Base-by-base conservation (phyloP, 2,329 filamentous ascomycete genomes). In the Cladosporium sp. region DNA sequence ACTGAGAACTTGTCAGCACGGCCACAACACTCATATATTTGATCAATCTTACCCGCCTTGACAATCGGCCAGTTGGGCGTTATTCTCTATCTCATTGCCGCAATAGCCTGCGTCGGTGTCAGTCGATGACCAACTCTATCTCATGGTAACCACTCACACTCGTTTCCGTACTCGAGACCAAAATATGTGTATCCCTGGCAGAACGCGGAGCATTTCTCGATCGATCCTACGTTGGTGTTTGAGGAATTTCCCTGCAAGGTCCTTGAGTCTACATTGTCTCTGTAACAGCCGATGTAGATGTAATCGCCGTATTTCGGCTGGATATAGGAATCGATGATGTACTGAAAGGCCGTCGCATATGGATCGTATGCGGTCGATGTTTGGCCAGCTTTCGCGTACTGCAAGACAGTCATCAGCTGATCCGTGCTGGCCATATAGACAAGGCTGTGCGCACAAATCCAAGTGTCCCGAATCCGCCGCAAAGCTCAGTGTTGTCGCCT, bases 301-400 rank as follows among this genome's bases (percentile, higher is more conserved):
- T 48, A 48, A 35, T 48, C 45, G 33, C 45, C 45, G 4, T 48
- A 48, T 19, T 48, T 48, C 3, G 45, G 45, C 4, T 18, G 8
- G 45, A 48, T 48, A 22, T 10, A 48, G 13, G 45, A 48, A 22
- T 48, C 45, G n/a, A 48, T 48, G 22, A 48, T 48, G 22, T 48
- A 48, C 31, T 48, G 45, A 18, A 48, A 48, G 9, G 34, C 35
- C 13, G 45, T 48, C 7, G 45, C 45, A 18, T 48, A 48, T 9
- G 45, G 35, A 40, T 48, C 35, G 14, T 48, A 48, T 7, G 45
- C 45, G 8, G 45, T 48, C 2, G 35, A 38, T 14, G 45, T 48
- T 10, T 48, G 34, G 5, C 45, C 45, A 2, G 45, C 18, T 48
- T 48, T 48, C 5, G 45, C 45, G 9, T 48, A 48, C 45, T 48